Conservation (phyloP, 768 basidiomycete genomes). For the Boletus tylopilopsis region DNA sequence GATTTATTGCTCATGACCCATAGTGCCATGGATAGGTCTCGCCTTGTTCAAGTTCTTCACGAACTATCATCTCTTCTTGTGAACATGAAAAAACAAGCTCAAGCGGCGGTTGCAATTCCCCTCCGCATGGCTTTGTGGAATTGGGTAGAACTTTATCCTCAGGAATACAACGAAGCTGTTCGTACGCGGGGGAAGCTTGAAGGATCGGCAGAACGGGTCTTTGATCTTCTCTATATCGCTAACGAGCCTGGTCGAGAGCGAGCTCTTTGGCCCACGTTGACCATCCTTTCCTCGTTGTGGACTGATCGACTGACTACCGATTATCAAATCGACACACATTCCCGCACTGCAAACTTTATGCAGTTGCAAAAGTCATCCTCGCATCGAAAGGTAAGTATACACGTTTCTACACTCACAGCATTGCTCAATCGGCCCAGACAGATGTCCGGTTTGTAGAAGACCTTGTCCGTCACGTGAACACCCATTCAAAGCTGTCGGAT, state of each 20-base stretch:
- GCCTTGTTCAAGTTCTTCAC: conserved; percentile 69
- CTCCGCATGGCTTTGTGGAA: conserved; percentile 84
- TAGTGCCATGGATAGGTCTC: conserved; percentile 63
- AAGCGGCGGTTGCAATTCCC: conserved; percentile 65
- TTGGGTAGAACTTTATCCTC: conserved; percentile 78
- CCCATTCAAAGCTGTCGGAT: conserved; percentile 57
- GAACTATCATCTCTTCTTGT: conserved; percentile 81
- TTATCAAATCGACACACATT: conserved; percentile 40
- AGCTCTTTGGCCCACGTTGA: conserved; percentile 77
- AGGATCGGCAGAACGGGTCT: conserved; percentile 81
- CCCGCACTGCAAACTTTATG: conserved; percentile 29
- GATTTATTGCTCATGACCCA: conserved; percentile 80
- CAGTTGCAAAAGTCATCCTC: conserved; percentile 28
- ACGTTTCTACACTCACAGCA: background rate
- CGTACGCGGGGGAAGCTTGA: conserved; percentile 63
- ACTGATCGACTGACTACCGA: conserved; percentile 68
- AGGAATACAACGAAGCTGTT: conserved; percentile 74
- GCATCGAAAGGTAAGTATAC: conserved; percentile 27
- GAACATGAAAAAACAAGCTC: conserved; percentile 73
- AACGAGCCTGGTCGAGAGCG: conserved; percentile 42
- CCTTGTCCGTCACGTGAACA: conserved; percentile 53
- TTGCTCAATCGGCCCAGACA: conserved; percentile 25
- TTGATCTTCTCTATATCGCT: conserved; percentile 67
- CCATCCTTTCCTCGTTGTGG: conserved; percentile 68
- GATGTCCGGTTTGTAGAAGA: conserved; percentile 58